Conservation (phyloP, 768 basidiomycete species). For the Asterophora parasitica region DNA sequence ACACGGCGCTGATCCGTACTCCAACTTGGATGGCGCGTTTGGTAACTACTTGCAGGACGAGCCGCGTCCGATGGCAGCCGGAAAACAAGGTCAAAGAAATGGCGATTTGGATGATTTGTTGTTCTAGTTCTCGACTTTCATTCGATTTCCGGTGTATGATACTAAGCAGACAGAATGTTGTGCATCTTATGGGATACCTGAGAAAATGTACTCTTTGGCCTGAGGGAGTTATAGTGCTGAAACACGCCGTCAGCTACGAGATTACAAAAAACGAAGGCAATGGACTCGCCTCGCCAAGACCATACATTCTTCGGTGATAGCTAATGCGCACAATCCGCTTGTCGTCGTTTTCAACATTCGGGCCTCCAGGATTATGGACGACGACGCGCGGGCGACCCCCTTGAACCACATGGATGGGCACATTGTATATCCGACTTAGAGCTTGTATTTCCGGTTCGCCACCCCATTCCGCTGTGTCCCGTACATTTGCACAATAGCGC, state of each 20-base stretch:
- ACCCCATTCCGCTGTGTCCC: conserved; percentile 89
- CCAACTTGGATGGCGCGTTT: conserved; percentile 74
- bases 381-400: conserved; percentile 76
- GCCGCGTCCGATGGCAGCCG: conserved; percentile 57
- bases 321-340: conserved; percentile 64
- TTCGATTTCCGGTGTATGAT: conserved; percentile 10
- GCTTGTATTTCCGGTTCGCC: conserved; percentile 97
- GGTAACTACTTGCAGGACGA: conserved; percentile 68
- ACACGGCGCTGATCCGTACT: conserved; percentile 66
- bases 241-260: conserved; percentile 6
- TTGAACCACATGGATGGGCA: conserved; percentile 92
- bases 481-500: conserved; percentile 73
- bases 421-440: conserved; percentile 69
- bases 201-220: conserved; percentile 41
- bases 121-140: conserved; percentile 32
- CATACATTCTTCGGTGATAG: conserved; percentile 93
- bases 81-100: conserved; percentile 29
- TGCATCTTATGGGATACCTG: conserved; percentile 24
- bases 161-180: conserved; percentile 19
- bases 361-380: conserved; percentile 61
- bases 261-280: not conserved
- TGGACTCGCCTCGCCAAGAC: conserved; percentile 82
- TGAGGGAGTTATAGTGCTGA: conserved; percentile 86
- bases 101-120: conserved; percentile 65
- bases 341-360: conserved; percentile 23